phyloP scores from a whole-genome alignment of 2,329 filamentous ascomycete species.

The Aureobasidium sp. region DNA sequence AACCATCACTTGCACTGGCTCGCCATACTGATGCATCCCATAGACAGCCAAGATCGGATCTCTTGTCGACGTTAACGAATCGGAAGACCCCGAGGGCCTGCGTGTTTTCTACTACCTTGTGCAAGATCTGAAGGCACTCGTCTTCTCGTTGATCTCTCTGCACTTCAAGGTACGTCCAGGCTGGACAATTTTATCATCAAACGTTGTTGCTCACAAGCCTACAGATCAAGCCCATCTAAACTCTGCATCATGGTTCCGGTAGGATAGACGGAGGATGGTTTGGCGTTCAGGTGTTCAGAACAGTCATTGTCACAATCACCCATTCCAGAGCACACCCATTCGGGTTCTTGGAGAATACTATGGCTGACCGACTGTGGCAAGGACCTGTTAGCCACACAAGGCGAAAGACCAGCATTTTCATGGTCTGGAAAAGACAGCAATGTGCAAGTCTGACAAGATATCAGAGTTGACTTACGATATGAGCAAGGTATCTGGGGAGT shows the following conservation, averaged over 20 bases:
- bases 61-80: conserved; percentile 91
- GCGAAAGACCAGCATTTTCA: neutral
- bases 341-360: neutral
- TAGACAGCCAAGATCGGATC: conserved; percentile 98
- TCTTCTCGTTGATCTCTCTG: conserved; percentile 90
- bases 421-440: neutral
- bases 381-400: neutral
- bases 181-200: no score
- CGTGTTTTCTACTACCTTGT: conserved; percentile 98
- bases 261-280: neutral
- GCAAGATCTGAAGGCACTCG: conserved; percentile 90
- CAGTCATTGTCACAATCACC: neutral
- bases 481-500: neutral
- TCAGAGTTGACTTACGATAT: neutral
- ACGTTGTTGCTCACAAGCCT: neutral
- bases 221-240: conserved; percentile 27
- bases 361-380: neutral
- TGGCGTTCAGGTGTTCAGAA: neutral
- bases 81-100: conserved; percentile 87
- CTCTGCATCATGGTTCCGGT: neutral
- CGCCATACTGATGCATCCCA: conserved; percentile 19
- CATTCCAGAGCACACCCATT: neutral
- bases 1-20: neutral
- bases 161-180: conserved; percentile 73
- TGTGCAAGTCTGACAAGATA: neutral